These are phyloP conservation scores for Hygrophila difformis DNA, from an alignment of 257 asterid species.

Conservation along the genomic window DNA sequence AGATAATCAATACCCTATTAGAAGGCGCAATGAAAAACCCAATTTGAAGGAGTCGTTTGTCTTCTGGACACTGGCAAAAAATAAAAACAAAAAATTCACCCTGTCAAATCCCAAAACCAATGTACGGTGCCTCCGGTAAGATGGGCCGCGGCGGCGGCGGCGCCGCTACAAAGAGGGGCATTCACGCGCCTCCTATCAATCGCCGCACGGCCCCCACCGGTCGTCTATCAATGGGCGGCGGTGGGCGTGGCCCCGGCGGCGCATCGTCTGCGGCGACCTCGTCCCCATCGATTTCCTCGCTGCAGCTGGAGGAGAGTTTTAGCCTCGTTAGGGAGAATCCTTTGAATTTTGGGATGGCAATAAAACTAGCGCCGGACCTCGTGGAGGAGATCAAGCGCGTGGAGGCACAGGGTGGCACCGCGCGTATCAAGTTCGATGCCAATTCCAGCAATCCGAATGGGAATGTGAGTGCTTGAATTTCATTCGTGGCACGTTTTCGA, in stretches of 20 bases:
- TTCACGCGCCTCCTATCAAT: slow-evolving; percentile 50
- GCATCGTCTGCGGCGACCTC: slow-evolving; percentile 17
- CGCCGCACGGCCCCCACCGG: slow-evolving; percentile 42
- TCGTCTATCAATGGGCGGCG: slow-evolving; percentile 36
- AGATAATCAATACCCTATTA: slow-evolving; percentile 1
- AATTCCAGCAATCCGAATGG: slow-evolving; percentile 60
- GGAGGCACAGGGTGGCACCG: slow-evolving; percentile 65
- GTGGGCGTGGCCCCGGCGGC: slow-evolving; percentile 26
- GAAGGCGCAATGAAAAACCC: slow-evolving; percentile 19
- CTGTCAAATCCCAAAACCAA: slow-evolving; percentile 17
- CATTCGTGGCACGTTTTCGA: slow-evolving; percentile 1
- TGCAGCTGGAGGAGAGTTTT: slow-evolving; percentile 61
- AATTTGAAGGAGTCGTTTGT: slow-evolving; percentile 23
- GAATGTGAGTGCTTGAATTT: slow-evolving; percentile 56
- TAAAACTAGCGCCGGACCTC: slow-evolving; percentile 78
- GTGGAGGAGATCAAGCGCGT: slow-evolving; percentile 98
- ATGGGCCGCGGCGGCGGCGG: slow-evolving; percentile 72
- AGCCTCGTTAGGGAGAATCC: slow-evolving; percentile 80
- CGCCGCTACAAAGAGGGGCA: slow-evolving; percentile 40
- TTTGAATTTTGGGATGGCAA: slow-evolving; percentile 80
- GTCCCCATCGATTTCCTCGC: slow-evolving; percentile 19
- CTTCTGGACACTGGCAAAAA: slow-evolving; percentile 14
- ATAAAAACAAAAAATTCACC: too few relatives aligned
- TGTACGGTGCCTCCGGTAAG: slow-evolving; percentile 72
- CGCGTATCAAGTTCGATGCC: slow-evolving; percentile 78